These are phyloP conservation scores for Borovskyia barvae DNA, from an alignment of 208 protist species.

Conservation along the genomic window DNA sequence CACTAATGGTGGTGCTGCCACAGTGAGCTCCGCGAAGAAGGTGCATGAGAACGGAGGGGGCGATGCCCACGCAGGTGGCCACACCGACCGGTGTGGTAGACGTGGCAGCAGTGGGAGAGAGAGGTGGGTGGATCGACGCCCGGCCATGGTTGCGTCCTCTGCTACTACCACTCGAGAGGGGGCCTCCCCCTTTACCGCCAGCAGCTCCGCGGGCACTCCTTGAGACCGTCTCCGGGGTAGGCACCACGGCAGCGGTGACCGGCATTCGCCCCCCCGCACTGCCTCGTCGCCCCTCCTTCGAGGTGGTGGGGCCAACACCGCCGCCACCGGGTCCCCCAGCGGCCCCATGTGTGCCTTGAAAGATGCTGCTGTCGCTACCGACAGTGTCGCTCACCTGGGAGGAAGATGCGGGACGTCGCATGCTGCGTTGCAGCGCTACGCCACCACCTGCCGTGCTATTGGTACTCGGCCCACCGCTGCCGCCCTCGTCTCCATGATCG, in stretches of 20 bases:
- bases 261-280: no score
- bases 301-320: neutral
- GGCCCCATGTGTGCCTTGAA: no score
- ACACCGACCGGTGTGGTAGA: slow-evolving; percentile 3
- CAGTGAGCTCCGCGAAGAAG: slow-evolving; percentile 53
- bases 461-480: neutral
- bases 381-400: slow-evolving; percentile 16
- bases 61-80: slow-evolving; percentile 66
- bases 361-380: neutral
- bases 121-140: neutral
- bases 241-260: neutral
- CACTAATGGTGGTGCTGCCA: slow-evolving; percentile 65
- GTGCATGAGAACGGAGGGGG: slow-evolving; percentile 55
- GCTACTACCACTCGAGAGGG: neutral
- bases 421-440: slow-evolving; percentile 37
- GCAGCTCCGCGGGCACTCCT: no score
- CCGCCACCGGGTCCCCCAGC: no score
- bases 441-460: slow-evolving; percentile 4
- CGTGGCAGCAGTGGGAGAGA: no score
- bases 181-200: neutral
- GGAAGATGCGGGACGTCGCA: slow-evolving; percentile 29
- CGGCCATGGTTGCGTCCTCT: neutral
- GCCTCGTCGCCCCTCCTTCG: neutral
- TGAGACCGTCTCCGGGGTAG: no score
- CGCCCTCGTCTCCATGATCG: neutral